Percentiles rank a stretch among this genome's conserved stretches.
phyloP scores from a whole-genome alignment of 2,329 filamentous ascomycete species.

The Hortaea werneckii region DNA sequence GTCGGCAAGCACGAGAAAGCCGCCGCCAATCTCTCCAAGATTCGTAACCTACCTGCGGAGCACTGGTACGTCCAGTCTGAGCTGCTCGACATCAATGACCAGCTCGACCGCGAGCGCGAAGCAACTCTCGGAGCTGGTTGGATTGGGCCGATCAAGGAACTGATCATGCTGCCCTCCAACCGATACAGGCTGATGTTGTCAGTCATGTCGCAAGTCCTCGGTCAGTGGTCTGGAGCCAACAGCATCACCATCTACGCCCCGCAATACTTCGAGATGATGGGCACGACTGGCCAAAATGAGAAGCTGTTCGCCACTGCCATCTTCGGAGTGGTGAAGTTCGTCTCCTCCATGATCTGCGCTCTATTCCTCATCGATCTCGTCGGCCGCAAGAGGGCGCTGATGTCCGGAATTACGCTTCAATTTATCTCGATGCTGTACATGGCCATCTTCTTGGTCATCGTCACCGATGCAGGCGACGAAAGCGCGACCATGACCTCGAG shows the following conservation, averaged over 20 bases:
- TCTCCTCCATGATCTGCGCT: constrained; percentile 57
- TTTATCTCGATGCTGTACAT: constrained; percentile 46
- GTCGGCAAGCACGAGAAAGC: constrained; percentile 23
- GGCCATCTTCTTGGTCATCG: constrained; percentile 48
- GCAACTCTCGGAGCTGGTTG: constrained; percentile 57
- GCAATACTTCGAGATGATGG: constrained; percentile 62
- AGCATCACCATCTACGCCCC: constrained; percentile 69
- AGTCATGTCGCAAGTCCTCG: constrained; percentile 58
- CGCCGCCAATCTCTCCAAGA: constrained; percentile 17
- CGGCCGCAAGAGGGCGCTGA: constrained; percentile 54
- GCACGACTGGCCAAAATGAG: constrained; percentile 57
- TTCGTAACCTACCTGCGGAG: constrained; percentile 19
- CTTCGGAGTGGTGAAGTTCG: constrained; percentile 65
- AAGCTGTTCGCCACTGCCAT: constrained; percentile 64
- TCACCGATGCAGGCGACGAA: constrained; percentile 44
- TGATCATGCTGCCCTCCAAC: constrained; percentile 58
- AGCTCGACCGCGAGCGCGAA: constrained; percentile 61
- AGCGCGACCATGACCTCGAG: constrained; percentile 35
- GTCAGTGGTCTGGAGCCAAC: constrained; percentile 56
- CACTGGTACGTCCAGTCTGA: constrained; percentile 36
- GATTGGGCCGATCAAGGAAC: constrained; percentile 56
- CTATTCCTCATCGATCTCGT: constrained; percentile 72
- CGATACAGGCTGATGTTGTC: constrained; percentile 63
- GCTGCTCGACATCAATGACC: constrained; percentile 52
- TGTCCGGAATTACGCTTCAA: constrained; percentile 35